Conservation (phyloP, 2,329 filamentous ascomycete genomes). For the Colletotrichum lini region DNA sequence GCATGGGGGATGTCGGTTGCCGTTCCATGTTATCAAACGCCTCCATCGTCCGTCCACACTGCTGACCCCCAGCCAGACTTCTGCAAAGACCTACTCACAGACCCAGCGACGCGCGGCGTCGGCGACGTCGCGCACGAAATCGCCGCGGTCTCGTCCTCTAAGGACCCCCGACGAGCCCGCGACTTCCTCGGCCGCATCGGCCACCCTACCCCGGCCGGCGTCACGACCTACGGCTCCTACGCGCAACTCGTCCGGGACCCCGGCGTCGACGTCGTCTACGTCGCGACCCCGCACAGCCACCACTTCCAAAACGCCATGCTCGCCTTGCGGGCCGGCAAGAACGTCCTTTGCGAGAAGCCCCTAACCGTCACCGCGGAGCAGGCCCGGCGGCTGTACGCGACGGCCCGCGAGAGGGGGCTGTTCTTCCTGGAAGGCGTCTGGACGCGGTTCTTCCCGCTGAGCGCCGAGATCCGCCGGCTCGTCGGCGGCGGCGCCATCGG, state of each 20-base stretch:
- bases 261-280: slow-evolving; percentile 87
- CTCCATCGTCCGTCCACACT: background rate
- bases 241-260: slow-evolving; percentile 83
- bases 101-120: slow-evolving; percentile 78
- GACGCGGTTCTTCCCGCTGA: slow-evolving; percentile 90
- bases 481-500: slow-evolving; percentile 69
- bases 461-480: slow-evolving; percentile 79
- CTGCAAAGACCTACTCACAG: slow-evolving; percentile 82
- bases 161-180: slow-evolving; percentile 84
- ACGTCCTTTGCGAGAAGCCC: slow-evolving; percentile 92
- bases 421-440: slow-evolving; percentile 91
- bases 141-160: slow-evolving; percentile 81
- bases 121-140: slow-evolving; percentile 81
- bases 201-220: slow-evolving; percentile 75
- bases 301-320: slow-evolving; percentile 93
- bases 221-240: slow-evolving; percentile 85
- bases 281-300: slow-evolving; percentile 92
- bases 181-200: slow-evolving; percentile 83
- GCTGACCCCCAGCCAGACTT: slow-evolving; percentile 64
- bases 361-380: slow-evolving; percentile 88
- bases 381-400: slow-evolving; percentile 78
- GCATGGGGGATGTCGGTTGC: no score
- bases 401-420: slow-evolving; percentile 78
- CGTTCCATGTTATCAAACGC: background rate
- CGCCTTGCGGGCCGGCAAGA: slow-evolving; percentile 84